Percentiles rank a stretch among this genome's conserved stretches.
Conservation (phyloP, 2,329 filamentous ascomycete genomes). For the Scopulariopsis brevicaulis region DNA sequence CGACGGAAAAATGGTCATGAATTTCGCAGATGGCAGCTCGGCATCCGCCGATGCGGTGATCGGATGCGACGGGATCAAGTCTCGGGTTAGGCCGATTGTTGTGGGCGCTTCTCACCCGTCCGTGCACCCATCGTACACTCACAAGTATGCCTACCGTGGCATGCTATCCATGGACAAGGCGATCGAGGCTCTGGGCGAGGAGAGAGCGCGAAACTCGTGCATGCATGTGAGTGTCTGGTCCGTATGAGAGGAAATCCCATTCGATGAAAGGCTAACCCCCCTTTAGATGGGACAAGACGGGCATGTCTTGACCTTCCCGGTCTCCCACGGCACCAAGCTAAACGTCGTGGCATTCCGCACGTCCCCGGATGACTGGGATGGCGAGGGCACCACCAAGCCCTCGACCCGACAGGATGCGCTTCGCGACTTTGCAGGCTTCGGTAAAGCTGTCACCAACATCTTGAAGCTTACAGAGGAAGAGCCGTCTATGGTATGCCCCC, state of each 20-base stretch:
- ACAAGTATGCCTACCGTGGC: conserved; percentile 46
- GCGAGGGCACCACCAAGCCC: conserved; percentile 8
- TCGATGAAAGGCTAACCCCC: not conserved
- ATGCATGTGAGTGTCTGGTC: conserved; percentile 13
- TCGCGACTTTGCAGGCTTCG: conserved; percentile 21
- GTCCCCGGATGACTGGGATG: conserved; percentile 16
- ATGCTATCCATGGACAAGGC: conserved; percentile 37
- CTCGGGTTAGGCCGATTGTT: conserved; percentile 34
- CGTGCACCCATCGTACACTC: conserved; percentile 30
- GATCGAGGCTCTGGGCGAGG: conserved; percentile 29
- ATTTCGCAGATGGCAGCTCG: conserved; percentile 26
- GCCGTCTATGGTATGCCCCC: conserved; percentile 14
- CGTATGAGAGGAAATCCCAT: not conserved
- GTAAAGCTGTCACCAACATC: conserved; percentile 16
- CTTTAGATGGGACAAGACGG: conserved; percentile 30
- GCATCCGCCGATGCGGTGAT: conserved; percentile 30
- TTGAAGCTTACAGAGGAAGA: conserved; percentile 16
- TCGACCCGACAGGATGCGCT: conserved; percentile 20
- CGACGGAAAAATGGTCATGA: conserved; percentile 15
- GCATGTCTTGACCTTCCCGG: conserved; percentile 48
- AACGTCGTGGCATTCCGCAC: conserved; percentile 39
- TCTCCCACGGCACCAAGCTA: conserved; percentile 40
- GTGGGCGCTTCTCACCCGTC: conserved; percentile 27
- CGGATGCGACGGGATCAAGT: conserved; percentile 56
- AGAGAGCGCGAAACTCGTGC: conserved; percentile 17